Conservation (phyloP, 768 basidiomycete genomes). For the Cubamyces lactineus region DNA sequence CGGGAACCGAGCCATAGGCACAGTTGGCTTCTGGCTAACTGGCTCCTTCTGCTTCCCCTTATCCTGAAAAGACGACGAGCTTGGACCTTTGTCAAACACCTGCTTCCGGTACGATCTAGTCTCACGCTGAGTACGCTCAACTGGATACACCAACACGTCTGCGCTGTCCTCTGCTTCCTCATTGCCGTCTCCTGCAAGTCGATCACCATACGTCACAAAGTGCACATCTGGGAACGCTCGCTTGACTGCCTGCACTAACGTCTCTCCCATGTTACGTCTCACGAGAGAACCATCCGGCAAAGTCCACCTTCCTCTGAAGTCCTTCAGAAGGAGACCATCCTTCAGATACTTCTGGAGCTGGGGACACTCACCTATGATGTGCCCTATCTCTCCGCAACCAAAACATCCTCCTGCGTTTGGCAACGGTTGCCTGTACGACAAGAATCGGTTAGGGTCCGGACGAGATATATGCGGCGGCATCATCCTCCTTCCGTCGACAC, state of each 20-base stretch:
- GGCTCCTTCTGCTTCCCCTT: neutral
- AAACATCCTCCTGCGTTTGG: slow-evolving; percentile 8
- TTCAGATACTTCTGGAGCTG: neutral
- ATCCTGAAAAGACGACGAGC: neutral
- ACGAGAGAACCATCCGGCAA: slow-evolving; percentile 8
- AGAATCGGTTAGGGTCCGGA: neutral
- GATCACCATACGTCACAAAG: neutral
- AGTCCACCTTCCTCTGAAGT: neutral
- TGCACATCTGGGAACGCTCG: neutral
- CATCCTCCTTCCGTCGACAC: neutral
- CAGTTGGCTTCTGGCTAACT: neutral
- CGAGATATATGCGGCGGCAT: slow-evolving; percentile 7
- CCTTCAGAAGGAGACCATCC: slow-evolving; percentile 11
- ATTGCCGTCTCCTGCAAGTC: neutral
- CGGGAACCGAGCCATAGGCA: neutral
- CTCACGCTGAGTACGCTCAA: neutral
- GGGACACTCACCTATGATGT: slow-evolving; percentile 8
- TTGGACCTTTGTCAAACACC: neutral
- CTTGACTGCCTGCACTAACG: slow-evolving; percentile 7
- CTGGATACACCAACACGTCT: neutral
- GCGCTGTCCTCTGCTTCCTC: neutral
- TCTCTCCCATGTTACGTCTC: neutral
- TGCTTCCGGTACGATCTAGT: neutral
- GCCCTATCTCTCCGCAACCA: slow-evolving; percentile 16
- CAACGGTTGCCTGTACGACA: neutral